phyloP scores from a whole-genome alignment of 495 filamentous ascomycete species.

The Neurospora tetrasperma region DNA sequence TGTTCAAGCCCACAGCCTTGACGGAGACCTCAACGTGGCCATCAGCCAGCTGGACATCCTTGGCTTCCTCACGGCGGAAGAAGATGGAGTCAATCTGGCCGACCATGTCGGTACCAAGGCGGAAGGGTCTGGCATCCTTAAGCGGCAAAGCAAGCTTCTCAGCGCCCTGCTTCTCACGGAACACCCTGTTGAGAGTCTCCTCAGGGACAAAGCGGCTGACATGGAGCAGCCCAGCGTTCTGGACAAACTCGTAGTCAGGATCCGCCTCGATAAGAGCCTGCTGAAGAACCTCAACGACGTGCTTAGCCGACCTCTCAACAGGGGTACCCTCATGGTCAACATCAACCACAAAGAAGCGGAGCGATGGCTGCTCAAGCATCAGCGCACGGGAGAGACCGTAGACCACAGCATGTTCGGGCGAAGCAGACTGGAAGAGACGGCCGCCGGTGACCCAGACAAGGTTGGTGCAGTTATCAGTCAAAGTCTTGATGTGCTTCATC shows the following conservation, averaged over 20 bases:
- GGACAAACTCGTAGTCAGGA: slow-evolving; percentile 22
- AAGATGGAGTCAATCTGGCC: slow-evolving; percentile 16
- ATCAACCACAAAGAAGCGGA: slow-evolving; percentile 17
- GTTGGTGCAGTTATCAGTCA: slow-evolving; percentile 24
- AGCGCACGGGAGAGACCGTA: slow-evolving; percentile 22
- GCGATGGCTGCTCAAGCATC: slow-evolving; percentile 18
- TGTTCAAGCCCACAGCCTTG: slow-evolving; percentile 24
- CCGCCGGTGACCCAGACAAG: slow-evolving; percentile 24
- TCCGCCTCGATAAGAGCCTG: slow-evolving; percentile 9
- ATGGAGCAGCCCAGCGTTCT: slow-evolving; percentile 17
- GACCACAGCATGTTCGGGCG: slow-evolving; percentile 15
- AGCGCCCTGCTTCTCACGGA: slow-evolving; percentile 13
- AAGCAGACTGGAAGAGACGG: slow-evolving; percentile 5
- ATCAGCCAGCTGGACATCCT: slow-evolving; percentile 9
- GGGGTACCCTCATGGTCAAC: slow-evolving; percentile 13
- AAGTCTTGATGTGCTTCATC: slow-evolving; percentile 10
- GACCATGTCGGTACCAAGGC: slow-evolving; percentile 13
- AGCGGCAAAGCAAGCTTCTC: slow-evolving; percentile 15
- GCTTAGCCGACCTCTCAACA: not conserved
- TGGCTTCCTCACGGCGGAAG: slow-evolving; percentile 18
- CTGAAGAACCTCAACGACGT: slow-evolving; percentile 13
- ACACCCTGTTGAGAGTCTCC: slow-evolving; percentile 5
- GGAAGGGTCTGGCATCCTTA: slow-evolving; percentile 8
- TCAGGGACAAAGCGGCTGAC: slow-evolving; percentile 18
- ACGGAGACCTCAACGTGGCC: slow-evolving; percentile 22